Base-by-base conservation (phyloP, 2,329 filamentous ascomycete species). In the Aspergillus fumigatus region DNA sequence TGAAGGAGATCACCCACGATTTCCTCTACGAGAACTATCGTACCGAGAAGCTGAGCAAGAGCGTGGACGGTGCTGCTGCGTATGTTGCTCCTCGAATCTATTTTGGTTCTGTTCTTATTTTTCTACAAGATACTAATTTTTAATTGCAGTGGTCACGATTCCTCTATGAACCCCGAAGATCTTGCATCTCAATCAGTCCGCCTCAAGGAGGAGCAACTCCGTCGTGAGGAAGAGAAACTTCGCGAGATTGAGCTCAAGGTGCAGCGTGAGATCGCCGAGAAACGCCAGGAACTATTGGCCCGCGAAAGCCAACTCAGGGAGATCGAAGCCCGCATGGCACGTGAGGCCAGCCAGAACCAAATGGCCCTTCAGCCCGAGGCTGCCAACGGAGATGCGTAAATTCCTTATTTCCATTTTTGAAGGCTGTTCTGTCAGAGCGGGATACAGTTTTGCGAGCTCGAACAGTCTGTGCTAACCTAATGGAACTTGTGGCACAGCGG, bases 21-120 rank as follows among this genome's bases (percentile, higher is more conserved):
- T 99, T 99, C 88, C 82, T 99, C 63, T 99, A 99, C 80, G 94
- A 99, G 77, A 99, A 99, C 81, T 99, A 99, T 85, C 92, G 94
- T 91, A 99, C 94, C 72, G 94, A 99, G 89, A 97, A 97, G 83
- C 89, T 99, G 70, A 96, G 90, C 82, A 99, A 97, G 90, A 97
- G 92, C 75, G 94, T 99, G 67, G 92, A 97, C 75, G 89, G 90
- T 79, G 84, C 86, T 78, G 85, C 86, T 84, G 86, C 86, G 92
- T 96, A 89, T 68, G 92, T 91, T 59, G 60, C 11, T 48, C 43
- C 21, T 10, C 10, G 19, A 17, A 10, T 11, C 29, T 43, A 4
- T 8, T 47, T 38, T 23, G 7, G 23, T 14, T 7, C 25, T 47
- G 19, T 5, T 47, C 1, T 26, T n/a, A 25, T 51, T 32, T 19